These are phyloP conservation scores for Theobroma cacao DNA, from an alignment of 345 rosid genomes.

Conservation along the genomic window DNA sequence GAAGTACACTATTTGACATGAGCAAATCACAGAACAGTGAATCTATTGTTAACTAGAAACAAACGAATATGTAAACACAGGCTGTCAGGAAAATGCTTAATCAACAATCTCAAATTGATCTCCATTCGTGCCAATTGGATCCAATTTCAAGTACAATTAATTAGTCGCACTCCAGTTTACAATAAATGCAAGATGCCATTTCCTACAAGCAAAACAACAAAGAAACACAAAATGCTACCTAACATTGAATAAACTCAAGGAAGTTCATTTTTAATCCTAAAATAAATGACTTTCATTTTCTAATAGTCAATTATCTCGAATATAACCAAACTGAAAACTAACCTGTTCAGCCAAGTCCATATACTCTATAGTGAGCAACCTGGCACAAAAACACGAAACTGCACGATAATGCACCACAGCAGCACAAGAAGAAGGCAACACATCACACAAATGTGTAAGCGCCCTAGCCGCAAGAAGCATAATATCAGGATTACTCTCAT, in stretches of 20 bases:
- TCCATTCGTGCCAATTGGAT: not conserved
- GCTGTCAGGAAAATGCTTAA: not conserved
- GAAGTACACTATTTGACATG: not conserved
- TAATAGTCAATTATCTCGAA: not conserved
- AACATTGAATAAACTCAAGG: not conserved
- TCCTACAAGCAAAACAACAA: no score
- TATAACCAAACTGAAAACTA: slow-evolving; percentile 8
- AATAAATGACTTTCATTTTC: not conserved
- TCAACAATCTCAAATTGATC: not conserved
- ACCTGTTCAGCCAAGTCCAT: slow-evolving; percentile 99
- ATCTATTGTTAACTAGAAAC: not conserved
- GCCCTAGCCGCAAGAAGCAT: slow-evolving; percentile 99
- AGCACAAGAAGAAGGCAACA: slow-evolving; percentile 94
- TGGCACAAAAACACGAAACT: slow-evolving; percentile 82
- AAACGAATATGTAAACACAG: not conserved
- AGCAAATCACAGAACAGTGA: not conserved
- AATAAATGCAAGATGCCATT: not conserved
- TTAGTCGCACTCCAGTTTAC: not conserved
- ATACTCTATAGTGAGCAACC: slow-evolving; percentile 94
- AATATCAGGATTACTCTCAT: slow-evolving; percentile 94
- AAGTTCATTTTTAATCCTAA: not conserved
- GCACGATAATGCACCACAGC: slow-evolving; percentile 99
- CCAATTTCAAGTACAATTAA: not conserved
- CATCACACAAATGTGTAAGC: slow-evolving; percentile 93
- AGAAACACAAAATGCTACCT: no score